Percentiles rank a stretch among this genome's conserved stretches.
phyloP scores from a whole-genome alignment of 805 yeast genomes.

The Candida adriatica region DNA sequence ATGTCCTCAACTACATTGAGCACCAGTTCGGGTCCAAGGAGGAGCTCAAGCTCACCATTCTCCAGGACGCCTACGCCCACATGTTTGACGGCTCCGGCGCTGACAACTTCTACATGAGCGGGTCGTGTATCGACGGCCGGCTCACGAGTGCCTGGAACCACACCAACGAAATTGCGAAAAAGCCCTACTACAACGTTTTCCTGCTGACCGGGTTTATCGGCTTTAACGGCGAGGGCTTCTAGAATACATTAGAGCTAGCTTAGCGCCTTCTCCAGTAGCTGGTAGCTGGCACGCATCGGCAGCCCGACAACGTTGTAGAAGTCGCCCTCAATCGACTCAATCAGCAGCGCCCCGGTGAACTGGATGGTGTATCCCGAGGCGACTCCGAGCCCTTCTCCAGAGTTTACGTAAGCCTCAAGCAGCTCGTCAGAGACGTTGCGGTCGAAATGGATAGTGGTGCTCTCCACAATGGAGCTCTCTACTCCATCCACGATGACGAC shows the following conservation, averaged over 20 bases:
- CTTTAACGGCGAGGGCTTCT: slow-evolving; percentile 70
- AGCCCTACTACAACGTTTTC: slow-evolving; percentile 55
- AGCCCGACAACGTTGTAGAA: slow-evolving; percentile 83
- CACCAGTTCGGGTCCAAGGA: slow-evolving; percentile 51
- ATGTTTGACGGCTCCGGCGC: slow-evolving; percentile 77
- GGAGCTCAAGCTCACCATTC: slow-evolving; percentile 40
- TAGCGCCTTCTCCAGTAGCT: slow-evolving; percentile 29
- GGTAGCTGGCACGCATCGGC: slow-evolving; percentile 57
- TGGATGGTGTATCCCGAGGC: slow-evolving; percentile 94
- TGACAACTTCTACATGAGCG: slow-evolving; percentile 77
- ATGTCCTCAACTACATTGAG: slow-evolving; percentile 43
- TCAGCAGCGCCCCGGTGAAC: slow-evolving; percentile 59
- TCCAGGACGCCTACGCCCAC: slow-evolving; percentile 36
- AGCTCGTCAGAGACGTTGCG: slow-evolving; percentile 43
- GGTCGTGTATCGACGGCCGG: slow-evolving; percentile 79
- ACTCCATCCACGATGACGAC: slow-evolving; percentile 30
- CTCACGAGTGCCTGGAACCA: slow-evolving; percentile 80
- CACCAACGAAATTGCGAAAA: slow-evolving; percentile 63
- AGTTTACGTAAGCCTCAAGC: slow-evolving; percentile 52
- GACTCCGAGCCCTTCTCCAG: slow-evolving; percentile 70
- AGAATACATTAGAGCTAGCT: slow-evolving; percentile 1
- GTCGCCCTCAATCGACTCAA: slow-evolving; percentile 67
- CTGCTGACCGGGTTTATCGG: slow-evolving; percentile 66
- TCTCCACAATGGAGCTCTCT: slow-evolving; percentile 30
- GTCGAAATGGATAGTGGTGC: slow-evolving; percentile 36